Base-by-base conservation (phyloP, 2,329 filamentous ascomycete genomes). In the Aspergillus sp. region DNA sequence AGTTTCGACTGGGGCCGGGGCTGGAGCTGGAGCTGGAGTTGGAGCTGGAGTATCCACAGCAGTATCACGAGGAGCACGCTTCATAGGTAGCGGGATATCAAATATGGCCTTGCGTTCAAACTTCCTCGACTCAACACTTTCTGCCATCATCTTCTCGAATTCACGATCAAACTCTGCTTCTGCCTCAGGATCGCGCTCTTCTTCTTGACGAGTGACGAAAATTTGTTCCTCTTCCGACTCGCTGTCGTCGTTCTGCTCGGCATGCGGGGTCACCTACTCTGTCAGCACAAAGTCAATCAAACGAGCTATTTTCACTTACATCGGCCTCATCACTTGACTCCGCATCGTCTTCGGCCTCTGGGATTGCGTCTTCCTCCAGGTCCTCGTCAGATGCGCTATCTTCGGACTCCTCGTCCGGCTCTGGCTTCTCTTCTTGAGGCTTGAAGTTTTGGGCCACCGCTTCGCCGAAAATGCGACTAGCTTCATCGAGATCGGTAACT, bases 91-190 rank as follows among this genome's bases (percentile, higher is more conserved):
- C 1, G 96, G 92, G n/a, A 98, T 91, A 72, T 99, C 96, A 69
- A 99, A 97, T 52, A 95, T 84, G 27, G 90, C 87, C 76, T 96
- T 97, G 61, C 95, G 90, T 70, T 99, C 95, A 66, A 96, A 96
- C 68, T 96, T 97, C 66, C 95, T 87, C 4, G 93, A 96, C 66
- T 99, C 95, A 68, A 96, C 80, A 77, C 93, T 97, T 75, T 99
- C 95, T 51, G 93, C 86, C 93, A 99, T 98, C 86, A 99, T 90
- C 75, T 96, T 97, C 39, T 95, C 93, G 73, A 96, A 95, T 75
- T 98, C 95, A 67, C 93, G 90, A 71, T 99, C 96, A 72, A 99
- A 99, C 43, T 99, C 95, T 6, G 93, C 95, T 70, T 99, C 95
- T 41, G 89, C 91, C 76, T 97, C 93, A 0, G 93, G 93, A 64